Evolutionary conservation across 441 rosid genomes (phyloP).

Genomic region (Aleurites moluccanus): DNA sequence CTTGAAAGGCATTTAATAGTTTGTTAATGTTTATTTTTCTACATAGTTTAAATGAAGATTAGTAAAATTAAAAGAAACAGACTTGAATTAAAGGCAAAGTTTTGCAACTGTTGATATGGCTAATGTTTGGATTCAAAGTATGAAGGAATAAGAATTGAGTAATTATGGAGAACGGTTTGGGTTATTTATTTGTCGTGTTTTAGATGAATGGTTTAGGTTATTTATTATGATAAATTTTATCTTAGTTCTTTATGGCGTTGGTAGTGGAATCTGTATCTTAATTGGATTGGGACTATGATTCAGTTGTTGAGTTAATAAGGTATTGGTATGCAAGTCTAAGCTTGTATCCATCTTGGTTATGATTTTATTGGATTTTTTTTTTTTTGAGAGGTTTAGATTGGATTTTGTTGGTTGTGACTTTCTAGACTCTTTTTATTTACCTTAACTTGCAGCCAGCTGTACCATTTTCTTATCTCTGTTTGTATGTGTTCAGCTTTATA

Average conservation of each 20-base stretch:
- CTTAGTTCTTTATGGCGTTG: background rate
- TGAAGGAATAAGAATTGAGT: background rate
- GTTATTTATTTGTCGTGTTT: too few species aligned
- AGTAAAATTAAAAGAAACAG: background rate
- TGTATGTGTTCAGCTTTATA: background rate
- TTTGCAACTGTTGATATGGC: background rate
- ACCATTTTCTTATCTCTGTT: background rate
- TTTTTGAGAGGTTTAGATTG: background rate
- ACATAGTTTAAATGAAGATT: background rate
- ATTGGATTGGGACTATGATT: background rate
- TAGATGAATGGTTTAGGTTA: background rate
- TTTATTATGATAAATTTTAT: background rate
- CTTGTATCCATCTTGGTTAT: background rate
- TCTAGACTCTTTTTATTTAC: background rate
- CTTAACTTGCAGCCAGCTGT: background rate
- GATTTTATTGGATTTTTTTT: background rate
- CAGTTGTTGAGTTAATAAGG: background rate
- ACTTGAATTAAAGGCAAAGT: background rate
- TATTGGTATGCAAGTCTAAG: background rate
- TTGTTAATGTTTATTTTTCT: background rate
- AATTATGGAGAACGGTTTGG: background rate
- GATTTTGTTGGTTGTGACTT: background rate
- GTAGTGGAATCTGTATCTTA: background rate
- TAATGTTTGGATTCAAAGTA: constrained; percentile 1
- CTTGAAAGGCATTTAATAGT: background rate